Conservation (phyloP, 2,329 filamentous ascomycete species). For the Colletotrichum scovillei region DNA sequence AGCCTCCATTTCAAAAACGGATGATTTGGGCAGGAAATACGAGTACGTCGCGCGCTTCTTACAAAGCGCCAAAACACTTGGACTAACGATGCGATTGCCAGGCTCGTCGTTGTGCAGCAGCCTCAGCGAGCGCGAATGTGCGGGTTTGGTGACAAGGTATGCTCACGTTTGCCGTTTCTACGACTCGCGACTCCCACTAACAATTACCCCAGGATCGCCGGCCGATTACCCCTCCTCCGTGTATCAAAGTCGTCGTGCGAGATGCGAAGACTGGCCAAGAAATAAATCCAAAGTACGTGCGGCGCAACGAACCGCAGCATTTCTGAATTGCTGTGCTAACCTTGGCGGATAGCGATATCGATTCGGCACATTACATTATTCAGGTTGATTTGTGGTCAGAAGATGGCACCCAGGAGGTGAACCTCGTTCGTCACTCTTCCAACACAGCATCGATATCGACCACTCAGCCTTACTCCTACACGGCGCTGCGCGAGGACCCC, state of each 20-base stretch:
- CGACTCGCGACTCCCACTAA: conserved; percentile 21
- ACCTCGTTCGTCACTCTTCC: conserved; percentile 72
- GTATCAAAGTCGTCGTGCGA: conserved; percentile 83
- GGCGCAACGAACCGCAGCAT: not conserved
- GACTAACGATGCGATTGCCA: conserved; percentile 43
- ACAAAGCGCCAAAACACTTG: not conserved
- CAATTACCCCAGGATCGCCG: conserved; percentile 77
- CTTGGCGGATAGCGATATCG: conserved; percentile 65
- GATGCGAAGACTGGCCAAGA: conserved; percentile 82
- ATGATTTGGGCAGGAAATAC: conserved; percentile 25
- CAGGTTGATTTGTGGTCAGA: conserved; percentile 78
- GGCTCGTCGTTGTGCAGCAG: conserved; percentile 87
- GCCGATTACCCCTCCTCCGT: conserved; percentile 95
- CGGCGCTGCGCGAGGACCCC: conserved; percentile 43
- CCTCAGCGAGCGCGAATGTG: conserved; percentile 96
- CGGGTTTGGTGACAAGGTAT: conserved; percentile 96
- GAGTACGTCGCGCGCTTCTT: conserved; percentile 2
- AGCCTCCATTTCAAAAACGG: conserved; percentile 21
- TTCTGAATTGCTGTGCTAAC: conserved; percentile 34
- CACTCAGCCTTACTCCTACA: conserved; percentile 82
- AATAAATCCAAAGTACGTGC: conserved; percentile 81
- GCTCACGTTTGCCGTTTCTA: not conserved
- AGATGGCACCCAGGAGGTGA: conserved; percentile 72
- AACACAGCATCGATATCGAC: conserved; percentile 83
- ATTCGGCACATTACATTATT: conserved; percentile 64